Percentiles rank a stretch among this genome's conserved stretches.
Evolutionary conservation across 331 rosid genomes (phyloP).

Genomic region (Acacia concinna): DNA sequence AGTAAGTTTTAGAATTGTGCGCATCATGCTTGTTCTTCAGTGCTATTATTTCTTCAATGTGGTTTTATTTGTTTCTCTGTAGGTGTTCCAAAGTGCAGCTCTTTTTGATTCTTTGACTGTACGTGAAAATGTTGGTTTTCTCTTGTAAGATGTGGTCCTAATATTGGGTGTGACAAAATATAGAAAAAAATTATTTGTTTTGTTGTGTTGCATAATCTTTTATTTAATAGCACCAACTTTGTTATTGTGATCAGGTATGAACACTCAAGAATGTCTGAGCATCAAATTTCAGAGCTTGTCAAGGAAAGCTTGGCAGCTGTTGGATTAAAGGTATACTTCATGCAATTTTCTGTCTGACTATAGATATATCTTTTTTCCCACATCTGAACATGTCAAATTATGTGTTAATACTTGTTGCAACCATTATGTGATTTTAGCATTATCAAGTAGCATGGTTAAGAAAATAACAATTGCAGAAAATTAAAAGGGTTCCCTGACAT

Average conservation of each 20-base stretch:
- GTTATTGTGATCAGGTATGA: conserved; percentile 67
- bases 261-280: conserved; percentile 76
- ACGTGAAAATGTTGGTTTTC: conserved; percentile 98
- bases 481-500: background rate
- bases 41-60: background rate
- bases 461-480: conserved; percentile 6
- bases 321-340: conserved; percentile 72
- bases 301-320: conserved; percentile 90
- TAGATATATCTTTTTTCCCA: background rate
- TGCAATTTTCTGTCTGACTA: conserved; percentile 1
- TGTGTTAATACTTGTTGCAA: conserved; percentile 26
- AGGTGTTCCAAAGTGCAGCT: conserved; percentile 99
- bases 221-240: conserved; percentile 2
- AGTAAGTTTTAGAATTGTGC: conserved; percentile 47
- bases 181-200: conserved; percentile 9
- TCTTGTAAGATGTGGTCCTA: conserved; percentile 66
- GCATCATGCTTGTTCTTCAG: conserved; percentile 15
- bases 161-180: conserved; percentile 1
- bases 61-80: conserved; percentile 23
- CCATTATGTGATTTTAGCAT: conserved; percentile 16
- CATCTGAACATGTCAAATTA: conserved; percentile 5
- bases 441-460: conserved; percentile 7
- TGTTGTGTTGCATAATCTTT: conserved; percentile 7
- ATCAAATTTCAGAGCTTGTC: conserved; percentile 74
- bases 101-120: conserved; percentile 98